Evolutionary conservation across 345 rosid species (phyloP), one percentile per base, ranked within the genome.

Genomic region (Lagerstroemia speciosa): DNA sequence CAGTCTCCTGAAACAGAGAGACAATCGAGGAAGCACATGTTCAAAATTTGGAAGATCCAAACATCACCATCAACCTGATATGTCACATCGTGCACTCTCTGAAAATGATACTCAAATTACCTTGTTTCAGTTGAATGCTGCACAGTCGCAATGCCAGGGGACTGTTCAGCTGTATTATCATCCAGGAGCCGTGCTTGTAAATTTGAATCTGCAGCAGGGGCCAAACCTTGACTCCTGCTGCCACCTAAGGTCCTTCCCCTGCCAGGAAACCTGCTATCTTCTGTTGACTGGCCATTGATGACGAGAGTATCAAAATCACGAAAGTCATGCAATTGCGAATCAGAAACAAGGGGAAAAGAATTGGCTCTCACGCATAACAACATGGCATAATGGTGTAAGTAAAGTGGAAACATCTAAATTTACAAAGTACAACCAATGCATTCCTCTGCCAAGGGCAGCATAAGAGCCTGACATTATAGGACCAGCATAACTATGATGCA

Each of bases 111-210:
- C 19, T 36, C 17, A 33, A 24, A 52, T 63, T 81, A 88, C 96
- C 98, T 89, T 76, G 81, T 79, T 69, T 79, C 72, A 19, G 76
- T 75, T 46, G 64, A 77, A 40, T 75, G 81, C 73, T 82, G 87
- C 63, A 71, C 70, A 58, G 75, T 30, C 40, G 70, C 78, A 19
- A 62, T 67, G 77, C 79, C 83, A 50, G 84, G 79, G 67, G 72
- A 45, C 48, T 64, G 75, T 65, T 81, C 81, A 26, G 82, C 78
- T 64, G 66, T 74, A 69, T 63, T 80, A 78, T 78, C 80, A 72
- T 91, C 96, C 77, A 93, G 76, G 69, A 93, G 86, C 75, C 97
- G 86, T 66, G 87, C 87, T 67, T 87, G 91, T 78, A 93, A 83
- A 78, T 78, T 91, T 74, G 87, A 80, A 76, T 91, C 89, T 72